Evolutionary conservation across 495 filamentous ascomycete species (phyloP).

Genomic region (Penicillium argentinense): DNA sequence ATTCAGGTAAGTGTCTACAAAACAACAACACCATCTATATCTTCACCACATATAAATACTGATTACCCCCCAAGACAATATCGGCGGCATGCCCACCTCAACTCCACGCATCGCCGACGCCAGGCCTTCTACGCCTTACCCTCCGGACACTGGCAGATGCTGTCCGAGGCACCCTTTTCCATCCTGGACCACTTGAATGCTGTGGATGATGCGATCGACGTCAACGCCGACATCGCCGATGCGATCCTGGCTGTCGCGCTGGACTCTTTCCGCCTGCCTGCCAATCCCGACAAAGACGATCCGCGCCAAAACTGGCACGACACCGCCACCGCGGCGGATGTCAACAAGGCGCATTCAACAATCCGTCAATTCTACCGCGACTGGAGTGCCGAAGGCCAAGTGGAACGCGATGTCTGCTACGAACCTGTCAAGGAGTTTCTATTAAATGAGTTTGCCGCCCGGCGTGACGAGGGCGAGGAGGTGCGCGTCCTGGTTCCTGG

Average conservation of each 20-base stretch:
- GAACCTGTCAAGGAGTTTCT: conserved; percentile 67
- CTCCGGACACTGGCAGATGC: conserved; percentile 72
- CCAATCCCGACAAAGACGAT: conserved; percentile 30
- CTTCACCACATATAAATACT: background rate
- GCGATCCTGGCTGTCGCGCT: conserved; percentile 69
- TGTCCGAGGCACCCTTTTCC: conserved; percentile 77
- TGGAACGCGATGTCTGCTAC: conserved; percentile 75
- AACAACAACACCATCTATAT: background rate
- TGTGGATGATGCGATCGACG: conserved; percentile 86
- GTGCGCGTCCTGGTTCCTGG: conserved; percentile 82
- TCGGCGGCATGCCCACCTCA: conserved; percentile 75
- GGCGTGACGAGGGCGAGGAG: conserved; percentile 21
- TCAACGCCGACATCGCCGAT: conserved; percentile 79
- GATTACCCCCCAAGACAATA: conserved; percentile 67
- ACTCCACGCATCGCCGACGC: conserved; percentile 83
- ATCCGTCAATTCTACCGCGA: conserved; percentile 93
- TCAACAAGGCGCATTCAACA: conserved; percentile 89
- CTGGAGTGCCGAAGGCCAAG: conserved; percentile 77
- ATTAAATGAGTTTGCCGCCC: conserved; percentile 47
- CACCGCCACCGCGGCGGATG: conserved; percentile 63
- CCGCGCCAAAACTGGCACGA: conserved; percentile 58
- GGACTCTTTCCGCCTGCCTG: conserved; percentile 57
- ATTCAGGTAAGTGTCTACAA: conserved; percentile 79
- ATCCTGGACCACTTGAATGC: conserved; percentile 71
- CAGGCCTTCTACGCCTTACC: conserved; percentile 93